Evolutionary conservation across 1,139 yeast species (phyloP).

Genomic region (Yamadazyma mexicana): DNA sequence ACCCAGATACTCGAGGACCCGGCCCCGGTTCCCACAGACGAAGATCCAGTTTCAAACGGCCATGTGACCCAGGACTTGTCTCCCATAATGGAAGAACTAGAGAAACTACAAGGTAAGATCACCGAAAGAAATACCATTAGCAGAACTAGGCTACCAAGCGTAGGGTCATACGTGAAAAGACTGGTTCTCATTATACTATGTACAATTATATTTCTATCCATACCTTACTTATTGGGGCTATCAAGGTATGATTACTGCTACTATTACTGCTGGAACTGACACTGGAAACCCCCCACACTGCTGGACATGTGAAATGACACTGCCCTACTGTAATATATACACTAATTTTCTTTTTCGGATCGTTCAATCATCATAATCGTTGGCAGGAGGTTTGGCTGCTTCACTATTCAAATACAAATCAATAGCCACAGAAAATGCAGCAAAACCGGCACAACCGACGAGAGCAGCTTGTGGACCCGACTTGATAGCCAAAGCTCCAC

Average conservation of each 20-base stretch:
- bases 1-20: constrained; percentile 1
- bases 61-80: constrained; percentile 3
- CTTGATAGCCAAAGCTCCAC: constrained; percentile 85
- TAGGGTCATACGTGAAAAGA: constrained; percentile 3
- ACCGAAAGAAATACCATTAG: not conserved
- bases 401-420: constrained; percentile 89
- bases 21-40: not conserved
- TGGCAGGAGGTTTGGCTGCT: constrained; percentile 77
- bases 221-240: constrained; percentile 29
- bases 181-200: constrained; percentile 13
- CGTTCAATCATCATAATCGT: constrained; percentile 78
- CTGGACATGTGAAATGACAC: too few species aligned
- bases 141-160: too few species aligned
- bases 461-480: constrained; percentile 93
- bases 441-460: constrained; percentile 96
- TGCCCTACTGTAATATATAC: constrained; percentile 9
- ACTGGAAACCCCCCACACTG: too few species aligned
- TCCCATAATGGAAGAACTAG: constrained; percentile 13
- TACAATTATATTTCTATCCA: constrained; percentile 16
- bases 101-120: constrained; percentile 11
- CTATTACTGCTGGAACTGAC: constrained; percentile 27
- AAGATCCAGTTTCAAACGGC: not conserved
- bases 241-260: constrained; percentile 39
- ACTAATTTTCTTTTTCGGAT: not conserved
- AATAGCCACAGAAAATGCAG: constrained; percentile 92